Evolutionary conservation across 345 rosid genomes (phyloP), one percentile per base, ranked within the genome.

Genomic region (Lepidium aucheri): DNA sequence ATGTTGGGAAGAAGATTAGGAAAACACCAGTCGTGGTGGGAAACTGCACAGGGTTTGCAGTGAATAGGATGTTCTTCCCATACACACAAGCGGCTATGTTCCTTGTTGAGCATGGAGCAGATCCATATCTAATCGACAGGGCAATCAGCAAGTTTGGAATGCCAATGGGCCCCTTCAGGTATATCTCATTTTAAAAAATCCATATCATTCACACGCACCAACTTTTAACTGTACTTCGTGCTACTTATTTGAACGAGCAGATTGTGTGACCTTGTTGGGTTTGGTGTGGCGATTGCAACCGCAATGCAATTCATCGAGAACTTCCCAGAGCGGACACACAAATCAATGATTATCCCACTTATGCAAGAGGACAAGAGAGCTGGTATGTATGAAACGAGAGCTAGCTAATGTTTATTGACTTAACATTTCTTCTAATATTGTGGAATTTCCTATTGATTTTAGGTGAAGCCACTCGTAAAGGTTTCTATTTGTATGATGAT

Each of bases 111-210:
- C 91, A 13, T 18, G 99, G 97, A 20, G 69, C 88, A 4, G 96
- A 95, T 79, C 79, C 73, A 26, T 91, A 89, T 81, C 85, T 76
- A 40, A 80, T 95, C 33, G 99, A 95, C 60, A 82, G 54, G 68
- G 88, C 80, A 40, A 70, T 88, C 69, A 83, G 87, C 73, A 87
- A 91, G 72, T 91, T 91, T 72, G 99, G 99, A 78, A 91, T 95
- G 97, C 97, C 96, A 65, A 95, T 95, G 96, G 97, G 97, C 35
- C 97, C 97, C 52, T 93, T 93, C 82, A 87, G 98, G 97, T 82
- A 77, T 53, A 28, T 67, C 9, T 13, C 41, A 33, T 13, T 47
- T 45, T 14, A 36, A 66, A 51, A 51, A 35, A 59, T 28, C 46
- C n/a, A 40, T 58, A 24, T 35, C 17, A 16, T 18, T 74, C 47